Percentiles rank a stretch among this genome's conserved stretches.
phyloP scores from a whole-genome alignment of 2,329 filamentous ascomycete genomes.

The Penicillium janthinellum region DNA sequence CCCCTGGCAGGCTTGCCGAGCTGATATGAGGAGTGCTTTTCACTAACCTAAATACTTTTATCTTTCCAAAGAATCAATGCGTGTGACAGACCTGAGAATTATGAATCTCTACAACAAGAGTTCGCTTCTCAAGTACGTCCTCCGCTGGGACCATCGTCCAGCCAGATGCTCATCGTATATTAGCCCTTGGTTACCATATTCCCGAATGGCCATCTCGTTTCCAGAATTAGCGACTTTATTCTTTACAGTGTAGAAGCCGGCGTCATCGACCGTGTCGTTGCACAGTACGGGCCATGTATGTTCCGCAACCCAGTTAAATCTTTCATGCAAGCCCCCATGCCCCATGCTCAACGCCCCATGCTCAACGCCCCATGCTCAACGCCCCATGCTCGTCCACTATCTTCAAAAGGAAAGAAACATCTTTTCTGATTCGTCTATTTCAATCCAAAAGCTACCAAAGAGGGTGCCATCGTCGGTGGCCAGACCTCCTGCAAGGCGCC shows the following conservation, averaged over 20 bases:
- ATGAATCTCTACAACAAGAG: constrained; percentile 75
- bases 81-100: constrained; percentile 90
- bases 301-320: constrained; percentile 21
- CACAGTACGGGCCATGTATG: constrained; percentile 89
- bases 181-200: constrained; percentile 84
- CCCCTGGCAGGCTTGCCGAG: neutral
- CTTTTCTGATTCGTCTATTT: constrained; percentile 28
- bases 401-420: constrained; percentile 10
- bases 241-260: constrained; percentile 98
- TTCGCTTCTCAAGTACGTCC: constrained; percentile 82
- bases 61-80: constrained; percentile 74
- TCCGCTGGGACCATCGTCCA: constrained; percentile 39
- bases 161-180: constrained; percentile 49
- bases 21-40: constrained; percentile 3
- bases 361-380: neutral
- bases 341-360: neutral
- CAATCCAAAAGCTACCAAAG: constrained; percentile 73
- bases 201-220: constrained; percentile 92
- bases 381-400: neutral
- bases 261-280: constrained; percentile 83
- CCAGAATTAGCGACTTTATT: constrained; percentile 95
- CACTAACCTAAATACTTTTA: constrained; percentile 30
- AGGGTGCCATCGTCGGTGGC: constrained; percentile 91
- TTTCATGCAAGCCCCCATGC: constrained; percentile 1
- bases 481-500: constrained; percentile 98